These are phyloP conservation scores for Actinomortierella ambigua DNA, from an alignment of 371 early-diverging fungal species.

Conservation along the genomic window DNA sequence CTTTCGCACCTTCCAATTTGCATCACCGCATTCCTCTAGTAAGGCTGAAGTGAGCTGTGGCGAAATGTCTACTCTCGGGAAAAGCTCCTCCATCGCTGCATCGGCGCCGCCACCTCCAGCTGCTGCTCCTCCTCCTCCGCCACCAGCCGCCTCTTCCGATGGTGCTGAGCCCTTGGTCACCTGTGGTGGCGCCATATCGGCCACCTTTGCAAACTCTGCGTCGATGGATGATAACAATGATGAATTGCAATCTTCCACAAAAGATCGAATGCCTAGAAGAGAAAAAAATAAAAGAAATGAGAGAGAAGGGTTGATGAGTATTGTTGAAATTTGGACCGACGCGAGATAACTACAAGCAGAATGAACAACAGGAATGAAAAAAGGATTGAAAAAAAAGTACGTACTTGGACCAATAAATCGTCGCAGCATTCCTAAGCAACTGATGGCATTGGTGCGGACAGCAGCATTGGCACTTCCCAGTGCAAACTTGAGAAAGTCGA, in stretches of 20 bases:
- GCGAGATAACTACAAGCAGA: slow-evolving; percentile 6
- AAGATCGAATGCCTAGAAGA: slow-evolving; percentile 53
- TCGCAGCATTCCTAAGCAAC: slow-evolving; percentile 79
- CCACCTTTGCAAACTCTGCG: slow-evolving; percentile 90
- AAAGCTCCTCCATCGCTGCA: slow-evolving; percentile 81
- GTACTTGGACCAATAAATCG: slow-evolving; percentile 85
- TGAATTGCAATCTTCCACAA: slow-evolving; percentile 88
- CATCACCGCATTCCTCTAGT: slow-evolving; percentile 72
- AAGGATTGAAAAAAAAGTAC: not conserved
- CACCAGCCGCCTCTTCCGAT: slow-evolving; percentile 12
- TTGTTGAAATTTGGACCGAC: slow-evolving; percentile 1
- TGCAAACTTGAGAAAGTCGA: slow-evolving; percentile 81
- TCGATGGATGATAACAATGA: slow-evolving; percentile 83
- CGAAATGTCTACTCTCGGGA: slow-evolving; percentile 86
- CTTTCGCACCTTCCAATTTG: slow-evolving; percentile 95
- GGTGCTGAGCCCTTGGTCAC: slow-evolving; percentile 60
- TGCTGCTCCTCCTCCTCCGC: slow-evolving; percentile 8
- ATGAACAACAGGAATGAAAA: not conserved
- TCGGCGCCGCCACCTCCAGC: slow-evolving; percentile 10
- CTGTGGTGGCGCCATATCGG: slow-evolving; percentile 75
- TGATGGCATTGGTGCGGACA: slow-evolving; percentile 81
- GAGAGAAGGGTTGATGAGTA: too few relatives aligned
- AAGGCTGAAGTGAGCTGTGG: slow-evolving; percentile 52
- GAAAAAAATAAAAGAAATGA: not conserved
- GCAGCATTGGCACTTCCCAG: slow-evolving; percentile 83